Base-by-base conservation (phyloP, 805 yeast genomes). In the Sugiyamaella qingdaonensis region DNA sequence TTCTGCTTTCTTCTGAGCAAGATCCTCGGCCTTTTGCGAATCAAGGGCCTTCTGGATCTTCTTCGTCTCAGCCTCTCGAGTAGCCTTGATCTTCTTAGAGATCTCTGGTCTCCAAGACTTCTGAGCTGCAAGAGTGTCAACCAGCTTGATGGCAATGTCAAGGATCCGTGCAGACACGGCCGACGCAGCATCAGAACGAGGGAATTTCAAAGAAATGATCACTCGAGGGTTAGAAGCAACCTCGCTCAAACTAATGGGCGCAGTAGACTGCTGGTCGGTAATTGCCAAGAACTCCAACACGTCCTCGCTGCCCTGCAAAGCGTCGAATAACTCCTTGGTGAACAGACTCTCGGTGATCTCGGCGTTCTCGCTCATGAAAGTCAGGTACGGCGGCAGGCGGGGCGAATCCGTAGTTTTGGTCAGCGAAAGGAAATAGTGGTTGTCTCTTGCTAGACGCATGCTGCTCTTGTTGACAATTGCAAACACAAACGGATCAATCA, bases 351-450 rank as follows among this genome's bases (percentile, higher is more conserved):
- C 88, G 59, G 85, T 89, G 73, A 88, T 76, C 68, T 92, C 98
- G 56, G 83, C 77, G 53, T 81, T 81, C 75, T 94, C 99, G 61
- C 86, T 76, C 98, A 94, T 91, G 72, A 81, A 88, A 27, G 88
- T 96, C 65, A 78, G 87, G 58, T 86, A 81, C 44, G 72, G 62
- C 34, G 97, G 96, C 61, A 92, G 74, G 59, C 79, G 77, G 24
- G 86, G 81, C 66, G 89, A 95, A 54, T 75, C 78, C 41, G 85
- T 62, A 41, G 96, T 88, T 61, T 81, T 87, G 59, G 98, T 88
- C 64, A 91, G 77, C 1, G 96, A 86, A 64, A 92, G 75, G 71
- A 74, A 92, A 73, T 89, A 94, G 72, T 86, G 84, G 53, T 80
- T 80, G 47, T 77, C 82, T 71, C 98, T 86, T 57, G 78, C 74